Evolutionary conservation across 805 yeast genomes (phyloP), one percentile per base, ranked within the genome.

Genomic region (Saturnispora ahearnii): DNA sequence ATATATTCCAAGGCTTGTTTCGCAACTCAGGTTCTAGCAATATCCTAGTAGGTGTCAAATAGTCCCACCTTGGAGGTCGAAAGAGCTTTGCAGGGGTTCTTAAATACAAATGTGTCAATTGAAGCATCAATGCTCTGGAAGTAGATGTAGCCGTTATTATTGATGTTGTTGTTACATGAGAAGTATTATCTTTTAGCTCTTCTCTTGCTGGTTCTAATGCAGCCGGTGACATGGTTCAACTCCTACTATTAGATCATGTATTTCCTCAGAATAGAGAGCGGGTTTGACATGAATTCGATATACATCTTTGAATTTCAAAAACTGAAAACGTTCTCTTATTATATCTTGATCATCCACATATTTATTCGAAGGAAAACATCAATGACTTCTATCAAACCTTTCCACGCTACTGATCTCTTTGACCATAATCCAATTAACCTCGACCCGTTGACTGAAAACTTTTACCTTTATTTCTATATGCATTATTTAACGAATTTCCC

Each of bases 391-490:
- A 73, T 90, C 12, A 78, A 77, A 53, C 97, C 98, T 21, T 87
- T 93, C 61, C 85, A 82, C 54, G 90, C 95, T 3, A 81, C 89
- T 2, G 97, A 93, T 60, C 68, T 91, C 15, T 82, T 90, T 56
- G 71, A 76, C 8, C 59, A 86, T 46, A 87, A 87, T 59, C 68
- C 84, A 4, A 81, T 90, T 44, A 93, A 93, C 62, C 67, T 93
- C 21, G 99, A 93, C 59, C 84, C 85, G 1, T 73, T 93, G 48
- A 93, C 99, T 0, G 99, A 93, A 60, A 93, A 91, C 68, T 93
- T 87, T 69, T 83, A 89, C 42, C 65, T 86, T 7, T 82, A 80
- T 44, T 93, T 89, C 63, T 93, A 93, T 62, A 74, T 86, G 15
- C 87, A 87, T 57, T 93, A 93, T 60, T 70, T 93, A 49, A 74